Evolutionary conservation across 176 grass and related monocot genomes (phyloP), one percentile per base, ranked within the genome.

Genomic region (Hsuehochloa calcarea): DNA sequence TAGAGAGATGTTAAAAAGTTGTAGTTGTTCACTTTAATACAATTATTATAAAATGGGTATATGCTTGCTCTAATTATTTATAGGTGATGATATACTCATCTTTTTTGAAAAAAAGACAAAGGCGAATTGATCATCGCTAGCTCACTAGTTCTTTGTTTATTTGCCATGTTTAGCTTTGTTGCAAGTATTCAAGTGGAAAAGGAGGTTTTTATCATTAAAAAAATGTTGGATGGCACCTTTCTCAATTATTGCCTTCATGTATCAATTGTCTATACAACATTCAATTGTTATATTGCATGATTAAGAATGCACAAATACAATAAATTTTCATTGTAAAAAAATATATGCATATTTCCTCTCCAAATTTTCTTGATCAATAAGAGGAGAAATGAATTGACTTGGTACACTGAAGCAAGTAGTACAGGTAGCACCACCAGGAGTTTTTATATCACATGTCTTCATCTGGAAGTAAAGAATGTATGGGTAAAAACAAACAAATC

Each of bases 201-300:
- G 77, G 45, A 10, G 1, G 50, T 29, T 44, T 11, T 37, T 65
- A n/a, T n/a, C 14, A 2, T 54, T 15, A 5, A 49, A 37, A 1
- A 23, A 73, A 41, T 1, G 10, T 45, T 26, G 61, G 84, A 35
- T 77, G 27, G 40, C 65, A 61, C 67, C 84, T 38, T 49, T 60
- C 66, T 86, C 79, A 82, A 77, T 82, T 60, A 86, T 89, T 71
- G 55, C 15, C 11, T 39, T 39, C 12, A 14, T 25, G 16, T 19
- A 25, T 23, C 76, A 70, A 38, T 44, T 67, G 4, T 56, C 70
- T 78, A 56, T 72, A 49, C 15, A 40, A 3, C 40, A 49, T 11
- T 74, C 10, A 15, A 3, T 29, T 56, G 27, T 66, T 78, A 46
- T 56, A 64, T 77, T 67, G 47, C 73, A 73, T 89, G 82, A 80